Base-by-base conservation (phyloP, 1,284 basidiomycete species). In the Cutaneotrichosporon curvatum region DNA sequence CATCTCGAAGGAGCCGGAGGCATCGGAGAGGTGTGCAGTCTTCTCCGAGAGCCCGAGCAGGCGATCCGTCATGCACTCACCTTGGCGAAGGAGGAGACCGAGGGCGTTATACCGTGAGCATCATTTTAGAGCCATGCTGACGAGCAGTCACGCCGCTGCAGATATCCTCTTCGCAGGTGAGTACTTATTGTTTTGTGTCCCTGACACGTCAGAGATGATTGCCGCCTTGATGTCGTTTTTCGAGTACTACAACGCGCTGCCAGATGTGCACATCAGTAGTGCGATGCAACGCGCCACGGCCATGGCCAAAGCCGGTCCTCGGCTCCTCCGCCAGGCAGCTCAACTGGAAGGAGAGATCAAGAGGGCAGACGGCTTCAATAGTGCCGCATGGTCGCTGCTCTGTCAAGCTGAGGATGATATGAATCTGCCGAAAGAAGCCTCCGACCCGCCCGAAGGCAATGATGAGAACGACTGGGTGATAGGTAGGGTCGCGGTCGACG, bases 1-100 rank as follows among this genome's bases (percentile, higher is more conserved):
- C 31, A 38, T 2, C 37, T 42, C 4, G 33, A 18, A 25, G 35
- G 44, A 1, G 46, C 39, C 6, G 38, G 37, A n/a, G 40, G 37
- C 6, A 52, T 48, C 9, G 37, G 57, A 5, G 63, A 67, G 42
- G 38, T 48, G 7, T 68, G 65, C 41, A 50, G 57, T 2, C 56
- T 70, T 2, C 48, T 70, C 10, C 54, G 47, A 3, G 37, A 50
- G 9, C 55, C 67, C 1, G 58, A 61, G 16, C 49, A 35, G 3
- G 47, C 57, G n/a, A 53, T 67, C 0, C 59, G 67, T 12, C 60
- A 64, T 3, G 57, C 67, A 34, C 50, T 70, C n/a, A 60, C 63
- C 18, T 49, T 63, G 3, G 62, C 61, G 4, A 47, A 63, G 11
- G 56, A 53, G 16, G 59, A 63, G 37, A 53, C 58, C n/a, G n/a